These are phyloP conservation scores for Laburnicola sp. DNA, from an alignment of 2,329 filamentous ascomycete species.

Conservation along the genomic window DNA sequence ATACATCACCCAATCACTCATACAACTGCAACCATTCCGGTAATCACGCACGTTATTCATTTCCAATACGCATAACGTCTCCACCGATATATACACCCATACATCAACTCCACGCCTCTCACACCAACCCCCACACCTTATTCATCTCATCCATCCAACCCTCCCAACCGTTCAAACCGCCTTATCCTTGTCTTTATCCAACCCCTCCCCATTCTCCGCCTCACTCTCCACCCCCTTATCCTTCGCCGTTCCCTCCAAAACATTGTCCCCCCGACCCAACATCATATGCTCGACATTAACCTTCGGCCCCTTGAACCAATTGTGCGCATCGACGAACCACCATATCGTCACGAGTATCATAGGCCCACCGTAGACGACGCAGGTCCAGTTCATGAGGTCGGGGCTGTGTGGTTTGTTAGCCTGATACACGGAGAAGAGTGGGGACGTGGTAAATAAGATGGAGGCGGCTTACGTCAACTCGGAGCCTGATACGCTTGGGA, in stretches of 20 bases:
- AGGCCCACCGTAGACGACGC: conserved; percentile 65
- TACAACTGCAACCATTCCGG: too few relatives aligned
- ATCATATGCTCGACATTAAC: conserved; percentile 65
- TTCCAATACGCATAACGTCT: too few relatives aligned
- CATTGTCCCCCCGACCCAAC: conserved; percentile 46
- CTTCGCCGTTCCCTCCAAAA: conserved; percentile 41
- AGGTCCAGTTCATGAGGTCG: conserved; percentile 69
- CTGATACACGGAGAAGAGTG: neutral
- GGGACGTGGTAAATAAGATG: neutral
- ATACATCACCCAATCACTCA: too few relatives aligned
- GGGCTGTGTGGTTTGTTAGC: conserved; percentile 37
- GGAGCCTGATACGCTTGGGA: conserved; percentile 61
- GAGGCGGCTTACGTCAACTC: conserved; percentile 54
- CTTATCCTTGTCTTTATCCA: neutral
- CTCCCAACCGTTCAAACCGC: neutral
- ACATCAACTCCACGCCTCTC: too few relatives aligned
- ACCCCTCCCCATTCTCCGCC: neutral
- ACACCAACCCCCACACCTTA: too few relatives aligned
- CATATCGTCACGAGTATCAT: conserved; percentile 64
- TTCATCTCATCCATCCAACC: too few relatives aligned
- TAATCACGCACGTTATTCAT: too few relatives aligned
- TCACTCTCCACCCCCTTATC: conserved; percentile 13
- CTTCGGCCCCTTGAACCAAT: conserved; percentile 72
- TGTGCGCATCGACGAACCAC: conserved; percentile 65
- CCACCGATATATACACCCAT: too few relatives aligned